These are phyloP conservation scores for Dactylellina drechsleri DNA, from an alignment of 2,329 filamentous ascomycete species.

Conservation along the genomic window DNA sequence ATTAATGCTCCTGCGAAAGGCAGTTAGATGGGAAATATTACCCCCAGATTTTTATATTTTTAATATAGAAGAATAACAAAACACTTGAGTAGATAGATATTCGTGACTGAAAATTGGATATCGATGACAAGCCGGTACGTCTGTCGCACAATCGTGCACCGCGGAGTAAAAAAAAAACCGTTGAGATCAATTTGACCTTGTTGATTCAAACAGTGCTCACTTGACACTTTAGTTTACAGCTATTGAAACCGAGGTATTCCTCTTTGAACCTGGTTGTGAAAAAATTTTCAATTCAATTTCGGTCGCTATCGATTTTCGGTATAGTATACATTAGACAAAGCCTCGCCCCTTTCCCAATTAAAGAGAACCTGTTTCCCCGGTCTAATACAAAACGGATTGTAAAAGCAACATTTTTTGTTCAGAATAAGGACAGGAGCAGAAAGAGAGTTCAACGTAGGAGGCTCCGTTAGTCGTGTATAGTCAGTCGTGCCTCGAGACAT, in stretches of 20 bases:
- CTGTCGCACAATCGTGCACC: too few relatives aligned
- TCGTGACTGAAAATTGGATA: too few relatives aligned
- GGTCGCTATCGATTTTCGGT: slow-evolving; percentile 17
- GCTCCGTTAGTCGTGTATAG: too few relatives aligned
- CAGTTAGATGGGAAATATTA: slow-evolving; percentile 9
- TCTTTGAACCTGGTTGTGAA: not conserved
- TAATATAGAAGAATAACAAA: too few relatives aligned
- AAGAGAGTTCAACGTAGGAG: slow-evolving; percentile 1
- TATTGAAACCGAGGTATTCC: slow-evolving; percentile 5
- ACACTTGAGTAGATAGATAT: too few relatives aligned
- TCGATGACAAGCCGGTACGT: too few relatives aligned
- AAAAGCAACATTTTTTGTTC: slow-evolving; percentile 24
- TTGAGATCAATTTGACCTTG: slow-evolving; percentile 1
- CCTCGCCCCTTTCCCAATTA: slow-evolving; percentile 9
- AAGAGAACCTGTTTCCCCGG: slow-evolving; percentile 10
- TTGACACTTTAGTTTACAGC: not conserved
- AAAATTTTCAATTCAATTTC: slow-evolving; percentile 30
- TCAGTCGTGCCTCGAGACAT: slow-evolving; percentile 10
- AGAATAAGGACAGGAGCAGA: slow-evolving; percentile 7
- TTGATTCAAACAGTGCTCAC: not conserved
- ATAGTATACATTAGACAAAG: slow-evolving; percentile 45
- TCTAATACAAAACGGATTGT: slow-evolving; percentile 8
- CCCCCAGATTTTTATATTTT: slow-evolving; percentile 19
- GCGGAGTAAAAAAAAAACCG: slow-evolving; percentile 17
- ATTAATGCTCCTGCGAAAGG: not conserved